These are phyloP conservation scores for Sanguinoderma infundibulare DNA, from an alignment of 1,284 basidiomycete genomes.

Conservation along the genomic window DNA sequence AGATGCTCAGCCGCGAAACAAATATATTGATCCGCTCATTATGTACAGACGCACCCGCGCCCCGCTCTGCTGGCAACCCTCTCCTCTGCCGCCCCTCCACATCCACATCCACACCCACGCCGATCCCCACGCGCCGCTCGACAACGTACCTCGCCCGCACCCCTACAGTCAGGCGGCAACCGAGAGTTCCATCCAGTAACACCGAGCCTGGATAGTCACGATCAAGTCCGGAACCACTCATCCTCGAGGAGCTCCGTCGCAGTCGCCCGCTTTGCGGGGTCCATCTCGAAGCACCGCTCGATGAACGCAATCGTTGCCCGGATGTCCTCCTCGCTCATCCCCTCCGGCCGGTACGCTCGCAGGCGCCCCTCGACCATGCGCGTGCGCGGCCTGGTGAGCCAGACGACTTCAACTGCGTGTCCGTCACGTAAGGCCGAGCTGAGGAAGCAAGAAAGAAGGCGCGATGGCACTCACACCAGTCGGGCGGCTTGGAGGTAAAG, in stretches of 20 bases:
- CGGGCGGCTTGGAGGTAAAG: neutral
- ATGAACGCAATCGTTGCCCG: constrained; percentile 11
- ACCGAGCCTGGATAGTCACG: no score
- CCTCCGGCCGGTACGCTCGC: neutral
- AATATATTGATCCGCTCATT: no score
- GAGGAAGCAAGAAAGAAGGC: neutral
- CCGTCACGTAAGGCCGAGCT: no score
- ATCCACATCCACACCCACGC: no score
- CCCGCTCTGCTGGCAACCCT: no score
- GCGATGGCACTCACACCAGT: neutral
- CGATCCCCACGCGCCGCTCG: no score
- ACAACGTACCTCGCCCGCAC: no score
- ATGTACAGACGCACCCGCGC: no score
- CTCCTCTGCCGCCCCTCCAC: no score
- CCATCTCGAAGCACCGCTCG: constrained; percentile 13
- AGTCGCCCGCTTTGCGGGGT: constrained; percentile 8
- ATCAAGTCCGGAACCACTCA: constrained; percentile 9
- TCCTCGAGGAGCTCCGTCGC: constrained; percentile 14
- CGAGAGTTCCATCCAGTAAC: no score
- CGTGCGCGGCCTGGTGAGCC: neutral
- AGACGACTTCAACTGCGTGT: neutral
- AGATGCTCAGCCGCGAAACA: no score
- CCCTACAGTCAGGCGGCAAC: no score
- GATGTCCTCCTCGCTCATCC: constrained; percentile 4
- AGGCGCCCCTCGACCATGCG: constrained; percentile 1